Percentiles rank a stretch among this genome's conserved stretches.
Conservation (phyloP, 148 eudicot species). For the Vaccinium myrtillus region DNA sequence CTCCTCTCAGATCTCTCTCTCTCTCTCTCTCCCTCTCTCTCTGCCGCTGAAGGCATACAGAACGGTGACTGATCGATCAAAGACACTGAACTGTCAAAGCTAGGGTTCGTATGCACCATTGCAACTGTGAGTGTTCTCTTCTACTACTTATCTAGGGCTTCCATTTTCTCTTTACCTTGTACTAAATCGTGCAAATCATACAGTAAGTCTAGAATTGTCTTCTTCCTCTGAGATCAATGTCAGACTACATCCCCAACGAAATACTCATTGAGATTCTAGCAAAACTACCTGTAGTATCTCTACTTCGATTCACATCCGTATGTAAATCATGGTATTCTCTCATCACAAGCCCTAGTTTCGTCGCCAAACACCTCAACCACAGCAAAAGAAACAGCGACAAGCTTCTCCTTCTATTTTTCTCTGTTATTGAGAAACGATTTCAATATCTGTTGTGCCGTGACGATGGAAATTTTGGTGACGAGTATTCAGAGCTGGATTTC, state of each 20-base stretch:
- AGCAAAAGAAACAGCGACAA: not conserved
- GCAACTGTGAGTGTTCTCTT: too few relatives aligned
- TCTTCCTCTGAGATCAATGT: not conserved
- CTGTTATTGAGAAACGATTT: not conserved
- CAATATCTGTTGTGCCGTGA: constrained; percentile 10
- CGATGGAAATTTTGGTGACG: constrained; percentile 7
- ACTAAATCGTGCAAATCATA: too few relatives aligned
- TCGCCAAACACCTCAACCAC: not conserved
- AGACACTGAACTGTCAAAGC: too few relatives aligned
- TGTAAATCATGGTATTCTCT: constrained; percentile 16
- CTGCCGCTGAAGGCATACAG: too few relatives aligned
- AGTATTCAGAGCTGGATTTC: constrained; percentile 17
- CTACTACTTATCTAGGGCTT: too few relatives aligned
- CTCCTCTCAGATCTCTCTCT: too few relatives aligned
- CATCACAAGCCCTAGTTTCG: constrained; percentile 8
- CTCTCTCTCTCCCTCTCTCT: too few relatives aligned
- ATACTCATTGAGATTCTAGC: not conserved
- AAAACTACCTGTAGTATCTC: not conserved
- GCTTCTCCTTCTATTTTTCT: not conserved
- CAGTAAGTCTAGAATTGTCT: too few relatives aligned
- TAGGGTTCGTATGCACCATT: too few relatives aligned
- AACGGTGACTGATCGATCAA: too few relatives aligned
- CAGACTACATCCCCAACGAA: not conserved
- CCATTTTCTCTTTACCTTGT: too few relatives aligned
- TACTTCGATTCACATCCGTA: not conserved